phyloP scores from a whole-genome alignment of 2,329 filamentous ascomycete genomes.

The Pseudonectria buxi region DNA sequence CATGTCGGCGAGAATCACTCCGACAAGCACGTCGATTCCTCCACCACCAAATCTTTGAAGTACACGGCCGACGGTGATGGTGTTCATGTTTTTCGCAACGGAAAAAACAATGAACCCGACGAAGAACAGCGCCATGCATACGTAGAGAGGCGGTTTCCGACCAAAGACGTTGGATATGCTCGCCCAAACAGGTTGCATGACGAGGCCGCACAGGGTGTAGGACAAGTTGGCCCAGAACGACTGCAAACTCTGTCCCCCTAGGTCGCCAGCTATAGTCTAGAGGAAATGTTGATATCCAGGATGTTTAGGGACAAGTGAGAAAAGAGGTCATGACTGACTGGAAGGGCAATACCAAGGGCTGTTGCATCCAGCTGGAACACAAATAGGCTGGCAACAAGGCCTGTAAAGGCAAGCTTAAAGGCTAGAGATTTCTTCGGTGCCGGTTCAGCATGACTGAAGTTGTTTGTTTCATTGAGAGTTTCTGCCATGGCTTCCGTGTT shows the following conservation, averaged over 20 bases:
- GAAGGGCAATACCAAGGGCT: no score
- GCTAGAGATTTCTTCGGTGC: no score
- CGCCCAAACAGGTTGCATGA: constrained; percentile 44
- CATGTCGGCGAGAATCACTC: constrained; percentile 28
- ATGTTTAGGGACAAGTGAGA: no score
- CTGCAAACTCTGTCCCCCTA: constrained; percentile 31
- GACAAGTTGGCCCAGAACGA: constrained; percentile 67
- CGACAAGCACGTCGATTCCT: constrained; percentile 24
- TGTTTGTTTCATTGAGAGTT: no score
- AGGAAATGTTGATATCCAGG: no score
- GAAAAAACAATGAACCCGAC: constrained; percentile 36
- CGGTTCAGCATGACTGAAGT: no score
- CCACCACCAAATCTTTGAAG: constrained; percentile 29
- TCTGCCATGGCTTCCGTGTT: no score
- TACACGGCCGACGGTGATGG: constrained; percentile 25
- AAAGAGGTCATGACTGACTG: no score
- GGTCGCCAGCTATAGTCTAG: no score
- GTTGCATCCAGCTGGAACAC: no score
- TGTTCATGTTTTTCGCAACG: constrained; percentile 21
- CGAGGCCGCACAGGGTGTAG: constrained; percentile 59
- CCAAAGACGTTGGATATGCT: constrained; percentile 29
- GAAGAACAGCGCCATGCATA: constrained; percentile 25
- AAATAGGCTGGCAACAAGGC: no score
- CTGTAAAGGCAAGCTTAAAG: no score
- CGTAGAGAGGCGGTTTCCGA: constrained; percentile 24